These are phyloP conservation scores for Camelina laxa DNA, from an alignment of 345 rosid genomes.

Conservation along the genomic window DNA sequence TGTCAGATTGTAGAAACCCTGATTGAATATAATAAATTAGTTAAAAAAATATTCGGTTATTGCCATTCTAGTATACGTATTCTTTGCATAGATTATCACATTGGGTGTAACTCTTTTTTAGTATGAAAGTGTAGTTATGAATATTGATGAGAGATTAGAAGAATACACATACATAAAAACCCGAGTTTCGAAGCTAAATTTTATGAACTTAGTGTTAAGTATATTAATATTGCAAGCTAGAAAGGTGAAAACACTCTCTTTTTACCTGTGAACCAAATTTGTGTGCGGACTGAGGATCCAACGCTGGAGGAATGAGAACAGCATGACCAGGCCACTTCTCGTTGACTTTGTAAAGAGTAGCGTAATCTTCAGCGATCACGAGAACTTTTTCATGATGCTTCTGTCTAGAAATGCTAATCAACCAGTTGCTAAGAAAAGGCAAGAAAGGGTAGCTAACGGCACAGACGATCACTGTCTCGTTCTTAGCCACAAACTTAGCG, in stretches of 20 bases:
- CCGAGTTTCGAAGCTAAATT: background rate
- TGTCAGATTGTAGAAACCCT: slow-evolving; percentile 95
- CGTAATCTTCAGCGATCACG: slow-evolving; percentile 89
- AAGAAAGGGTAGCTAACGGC: slow-evolving; percentile 59
- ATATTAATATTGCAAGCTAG: too few species aligned
- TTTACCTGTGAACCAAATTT: slow-evolving; percentile 83
- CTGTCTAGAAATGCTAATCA: slow-evolving; percentile 77
- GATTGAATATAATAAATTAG: background rate
- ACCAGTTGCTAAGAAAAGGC: slow-evolving; percentile 83
- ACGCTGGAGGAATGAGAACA: slow-evolving; percentile 79
- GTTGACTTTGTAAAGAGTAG: slow-evolving; percentile 72
- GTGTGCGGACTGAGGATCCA: slow-evolving; percentile 70
- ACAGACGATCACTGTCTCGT: slow-evolving; percentile 20
- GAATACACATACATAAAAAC: background rate
- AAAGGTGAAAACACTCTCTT: background rate
- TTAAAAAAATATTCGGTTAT: background rate
- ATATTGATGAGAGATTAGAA: background rate
- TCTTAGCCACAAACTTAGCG: slow-evolving; percentile 19
- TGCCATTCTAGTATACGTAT: background rate
- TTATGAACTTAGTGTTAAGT: background rate
- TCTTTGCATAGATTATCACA: background rate
- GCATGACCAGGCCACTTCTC: slow-evolving; percentile 92
- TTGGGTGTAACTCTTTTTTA: background rate
- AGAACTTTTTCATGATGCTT: slow-evolving; percentile 78
- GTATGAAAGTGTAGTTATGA: background rate